Percentiles rank a stretch among this genome's conserved stretches.
phyloP scores from a whole-genome alignment of 441 rosid genomes.

The Gossypium armourianum region DNA sequence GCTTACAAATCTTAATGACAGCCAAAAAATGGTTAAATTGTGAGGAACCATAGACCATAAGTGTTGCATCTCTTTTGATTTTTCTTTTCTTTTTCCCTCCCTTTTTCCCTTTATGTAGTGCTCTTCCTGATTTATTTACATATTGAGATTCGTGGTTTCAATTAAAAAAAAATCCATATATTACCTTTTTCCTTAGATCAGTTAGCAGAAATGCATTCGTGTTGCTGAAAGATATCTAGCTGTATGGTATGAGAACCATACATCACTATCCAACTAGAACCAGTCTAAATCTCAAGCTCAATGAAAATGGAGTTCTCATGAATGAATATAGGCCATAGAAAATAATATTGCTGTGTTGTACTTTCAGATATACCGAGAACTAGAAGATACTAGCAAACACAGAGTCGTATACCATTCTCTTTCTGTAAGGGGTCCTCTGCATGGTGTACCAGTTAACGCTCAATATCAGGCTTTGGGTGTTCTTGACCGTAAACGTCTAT shows the following conservation, averaged over 20 bases:
- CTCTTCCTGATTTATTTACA: not conserved
- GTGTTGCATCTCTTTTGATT: constrained; percentile 9
- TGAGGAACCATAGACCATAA: not conserved
- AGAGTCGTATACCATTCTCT: constrained; percentile 57
- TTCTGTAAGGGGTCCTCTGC: constrained; percentile 53
- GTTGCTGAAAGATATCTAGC: not conserved
- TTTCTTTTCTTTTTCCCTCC: not conserved
- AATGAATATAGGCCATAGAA: constrained; percentile 4
- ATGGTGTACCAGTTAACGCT: constrained; percentile 47
- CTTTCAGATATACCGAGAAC: constrained; percentile 80
- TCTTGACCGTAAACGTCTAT: constrained; percentile 72
- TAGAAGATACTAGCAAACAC: constrained; percentile 52
- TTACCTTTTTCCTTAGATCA: not conserved
- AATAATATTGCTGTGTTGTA: constrained; percentile 13
- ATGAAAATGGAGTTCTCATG: not conserved
- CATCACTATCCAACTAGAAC: not conserved
- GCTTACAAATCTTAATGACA: not conserved
- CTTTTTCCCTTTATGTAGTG: not conserved
- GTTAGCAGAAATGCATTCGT: not conserved
- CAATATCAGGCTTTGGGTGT: constrained; percentile 65
- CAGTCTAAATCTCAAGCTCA: not conserved
- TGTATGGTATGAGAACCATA: not conserved
- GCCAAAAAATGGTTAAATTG: not conserved
- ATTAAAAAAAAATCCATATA: not conserved
- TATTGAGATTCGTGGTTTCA: not conserved